Percentiles rank a stretch among this genome's conserved stretches.
Conservation (phyloP, 2,329 filamentous ascomycete genomes). For the Sporothrix dimorphospora region DNA sequence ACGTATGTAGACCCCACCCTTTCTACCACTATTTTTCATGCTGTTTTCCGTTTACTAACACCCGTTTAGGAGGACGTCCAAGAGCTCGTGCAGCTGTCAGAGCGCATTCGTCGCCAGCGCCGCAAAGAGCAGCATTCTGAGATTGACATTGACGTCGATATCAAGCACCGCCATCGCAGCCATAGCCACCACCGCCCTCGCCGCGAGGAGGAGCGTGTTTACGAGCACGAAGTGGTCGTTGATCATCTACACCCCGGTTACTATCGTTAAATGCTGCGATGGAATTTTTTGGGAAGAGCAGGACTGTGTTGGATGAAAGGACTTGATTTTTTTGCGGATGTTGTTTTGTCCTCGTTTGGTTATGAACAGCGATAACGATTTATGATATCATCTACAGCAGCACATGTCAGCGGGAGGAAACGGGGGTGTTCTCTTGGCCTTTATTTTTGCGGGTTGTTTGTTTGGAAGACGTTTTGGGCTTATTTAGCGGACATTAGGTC, state of each 20-base stretch:
- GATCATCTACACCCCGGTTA: constrained; percentile 48
- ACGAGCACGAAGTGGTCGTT: constrained; percentile 70
- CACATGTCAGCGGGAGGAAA: constrained; percentile 2
- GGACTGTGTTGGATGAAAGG: background rate
- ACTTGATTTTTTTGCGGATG: background rate
- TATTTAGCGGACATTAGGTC: background rate
- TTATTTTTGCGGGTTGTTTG: background rate
- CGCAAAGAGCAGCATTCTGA: constrained; percentile 47
- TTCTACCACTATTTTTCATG: background rate
- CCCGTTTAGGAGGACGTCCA: constrained; percentile 78
- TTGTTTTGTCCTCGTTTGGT: background rate
- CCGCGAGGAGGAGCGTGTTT: constrained; percentile 64
- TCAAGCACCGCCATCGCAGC: constrained; percentile 44
- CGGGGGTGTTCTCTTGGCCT: background rate
- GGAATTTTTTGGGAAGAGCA: background rate
- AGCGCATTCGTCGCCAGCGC: constrained; percentile 72
- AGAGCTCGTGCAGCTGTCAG: constrained; percentile 78
- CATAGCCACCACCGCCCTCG: constrained; percentile 36
- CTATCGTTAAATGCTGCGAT: constrained; percentile 33
- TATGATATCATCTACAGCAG: constrained; percentile 21
- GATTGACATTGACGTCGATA: constrained; percentile 53
- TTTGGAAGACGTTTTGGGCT: background rate
- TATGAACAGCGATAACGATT: constrained; percentile 26
- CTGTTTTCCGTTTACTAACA: constrained; percentile 40
- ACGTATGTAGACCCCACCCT: constrained; percentile 63